Evolutionary conservation across 2,329 filamentous ascomycete genomes (phyloP).

Genomic region (Talaromyces sp.): DNA sequence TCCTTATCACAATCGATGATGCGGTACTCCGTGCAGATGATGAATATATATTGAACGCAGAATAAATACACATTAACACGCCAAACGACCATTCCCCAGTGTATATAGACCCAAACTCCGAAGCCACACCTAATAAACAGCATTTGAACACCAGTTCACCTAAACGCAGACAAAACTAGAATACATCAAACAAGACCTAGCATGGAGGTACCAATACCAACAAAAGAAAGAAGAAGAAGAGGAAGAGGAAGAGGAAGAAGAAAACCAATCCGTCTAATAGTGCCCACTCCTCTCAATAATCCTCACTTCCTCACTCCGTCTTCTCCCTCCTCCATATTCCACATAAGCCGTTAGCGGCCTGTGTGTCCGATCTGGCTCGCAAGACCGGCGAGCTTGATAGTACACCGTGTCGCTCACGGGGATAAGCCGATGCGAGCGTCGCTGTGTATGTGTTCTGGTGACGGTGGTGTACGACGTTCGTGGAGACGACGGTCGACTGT

Average conservation of each 20-base stretch:
- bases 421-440: slow-evolving; percentile 5
- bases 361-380: background rate
- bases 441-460: slow-evolving; percentile 8
- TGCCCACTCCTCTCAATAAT: slow-evolving; percentile 3
- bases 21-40: background rate
- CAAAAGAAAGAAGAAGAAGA: background rate
- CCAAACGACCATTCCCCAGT: background rate
- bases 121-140: background rate
- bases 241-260: background rate
- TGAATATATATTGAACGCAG: background rate
- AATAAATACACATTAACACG: background rate
- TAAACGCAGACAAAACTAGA: background rate
- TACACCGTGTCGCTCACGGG: background rate
- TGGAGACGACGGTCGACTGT: slow-evolving; percentile 4
- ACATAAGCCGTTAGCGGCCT: background rate
- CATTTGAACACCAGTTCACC: background rate
- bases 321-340: slow-evolving; percentile 3
- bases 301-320: background rate
- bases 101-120: background rate
- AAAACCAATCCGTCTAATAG: background rate
- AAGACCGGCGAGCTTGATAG: background rate
- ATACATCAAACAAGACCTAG: background rate
- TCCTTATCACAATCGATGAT: background rate
- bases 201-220: background rate
- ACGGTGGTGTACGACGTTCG: slow-evolving; percentile 9